Percentiles rank a stretch among this genome's conserved stretches.
Conservation (phyloP, 1,284 basidiomycete species). For the Agaricales sp. region DNA sequence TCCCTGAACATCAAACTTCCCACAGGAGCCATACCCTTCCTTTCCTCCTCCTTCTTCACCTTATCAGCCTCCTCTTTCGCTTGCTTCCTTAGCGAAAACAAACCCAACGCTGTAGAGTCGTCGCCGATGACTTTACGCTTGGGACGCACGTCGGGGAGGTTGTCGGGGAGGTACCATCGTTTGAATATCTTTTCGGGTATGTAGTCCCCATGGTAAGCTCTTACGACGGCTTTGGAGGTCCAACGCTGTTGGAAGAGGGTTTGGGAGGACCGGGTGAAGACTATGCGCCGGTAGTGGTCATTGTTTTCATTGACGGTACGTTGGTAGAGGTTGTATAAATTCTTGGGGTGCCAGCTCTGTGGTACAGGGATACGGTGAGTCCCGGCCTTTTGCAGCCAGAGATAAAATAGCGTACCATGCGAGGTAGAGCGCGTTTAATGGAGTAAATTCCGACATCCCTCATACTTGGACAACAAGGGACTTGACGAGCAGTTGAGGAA, state of each 20-base stretch:
- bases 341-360: constrained; percentile 75
- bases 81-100: constrained; percentile 44
- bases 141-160: constrained; percentile 79
- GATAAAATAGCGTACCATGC: constrained; percentile 26
- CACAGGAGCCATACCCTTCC: constrained; percentile 65
- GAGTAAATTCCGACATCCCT: constrained; percentile 28
- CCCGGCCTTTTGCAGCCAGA: too few species aligned
- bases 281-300: constrained; percentile 32
- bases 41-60: constrained; percentile 39
- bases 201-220: constrained; percentile 95
- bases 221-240: constrained; percentile 81
- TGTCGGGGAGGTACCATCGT: constrained; percentile 87
- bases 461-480: too few species aligned
- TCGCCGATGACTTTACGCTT: constrained; percentile 29
- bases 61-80: constrained; percentile 25
- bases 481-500: not conserved
- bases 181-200: constrained; percentile 93
- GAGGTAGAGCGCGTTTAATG: constrained; percentile 28
- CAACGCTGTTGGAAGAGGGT: constrained; percentile 92
- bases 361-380: not conserved
- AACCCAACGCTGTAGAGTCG: constrained; percentile 34
- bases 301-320: constrained; percentile 37
- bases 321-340: constrained; percentile 73
- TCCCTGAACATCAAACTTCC: constrained; percentile 88
- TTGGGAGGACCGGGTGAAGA: constrained; percentile 48